These are phyloP conservation scores for Penicillium sp. DNA, from an alignment of 2,329 filamentous ascomycete species.

Conservation along the genomic window DNA sequence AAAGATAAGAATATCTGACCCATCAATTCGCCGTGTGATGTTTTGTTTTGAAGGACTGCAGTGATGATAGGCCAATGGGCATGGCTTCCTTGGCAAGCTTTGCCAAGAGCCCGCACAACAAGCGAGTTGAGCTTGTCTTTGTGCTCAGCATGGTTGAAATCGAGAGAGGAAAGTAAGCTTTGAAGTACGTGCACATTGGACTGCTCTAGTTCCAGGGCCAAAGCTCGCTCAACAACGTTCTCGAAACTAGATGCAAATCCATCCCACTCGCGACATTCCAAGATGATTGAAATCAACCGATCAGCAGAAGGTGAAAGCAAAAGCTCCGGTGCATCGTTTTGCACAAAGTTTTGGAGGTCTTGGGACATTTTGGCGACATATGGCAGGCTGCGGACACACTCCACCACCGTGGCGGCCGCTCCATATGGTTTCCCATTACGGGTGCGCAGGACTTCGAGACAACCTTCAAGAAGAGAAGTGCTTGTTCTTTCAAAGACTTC, in stretches of 20 bases:
- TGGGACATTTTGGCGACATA: conserved; percentile 42
- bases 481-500: conserved; percentile 40
- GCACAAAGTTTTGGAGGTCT: conserved; percentile 54
- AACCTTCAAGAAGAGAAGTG: conserved; percentile 46
- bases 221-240: conserved; percentile 38
- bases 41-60: conserved; percentile 40
- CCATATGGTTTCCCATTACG: conserved; percentile 67
- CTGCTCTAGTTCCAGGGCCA: conserved; percentile 33
- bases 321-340: conserved; percentile 57
- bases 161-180: conserved; percentile 39
- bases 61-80: conserved; percentile 42
- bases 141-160: conserved; percentile 38
- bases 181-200: conserved; percentile 39
- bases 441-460: conserved; percentile 51
- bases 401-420: conserved; percentile 59
- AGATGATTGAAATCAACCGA: conserved; percentile 65
- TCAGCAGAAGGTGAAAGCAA: conserved; percentile 67
- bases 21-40: conserved; percentile 34
- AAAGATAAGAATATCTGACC: conserved; percentile 40
- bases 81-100: conserved; percentile 38
- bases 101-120: conserved; percentile 36
- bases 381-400: conserved; percentile 49
- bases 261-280: conserved; percentile 51
- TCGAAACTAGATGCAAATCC: conserved; percentile 43
- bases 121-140: conserved; percentile 37